Conservation (phyloP, 441 rosid species). For the Syzygium malaccense region DNA sequence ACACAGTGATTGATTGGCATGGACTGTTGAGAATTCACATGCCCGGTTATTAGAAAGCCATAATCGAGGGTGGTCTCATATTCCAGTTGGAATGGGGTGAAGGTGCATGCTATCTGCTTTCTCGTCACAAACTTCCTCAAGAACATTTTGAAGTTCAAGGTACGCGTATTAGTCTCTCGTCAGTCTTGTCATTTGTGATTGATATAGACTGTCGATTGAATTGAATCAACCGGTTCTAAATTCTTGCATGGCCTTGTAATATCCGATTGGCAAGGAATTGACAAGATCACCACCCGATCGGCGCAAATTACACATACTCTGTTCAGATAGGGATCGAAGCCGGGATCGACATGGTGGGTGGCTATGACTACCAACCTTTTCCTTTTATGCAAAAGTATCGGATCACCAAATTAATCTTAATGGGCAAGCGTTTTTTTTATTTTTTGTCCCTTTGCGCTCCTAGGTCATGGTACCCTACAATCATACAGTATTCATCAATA, state of each 20-base stretch:
- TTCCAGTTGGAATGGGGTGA: constrained; percentile 6
- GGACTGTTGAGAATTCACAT: constrained; percentile 6
- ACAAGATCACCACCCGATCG: background rate
- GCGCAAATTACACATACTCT: background rate
- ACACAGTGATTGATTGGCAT: background rate
- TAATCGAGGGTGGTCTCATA: constrained; percentile 8
- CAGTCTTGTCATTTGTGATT: background rate
- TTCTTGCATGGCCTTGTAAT: constrained; percentile 2
- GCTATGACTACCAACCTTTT: background rate
- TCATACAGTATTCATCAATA: background rate
- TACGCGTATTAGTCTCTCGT: background rate
- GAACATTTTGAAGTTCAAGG: background rate
- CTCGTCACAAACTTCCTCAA: constrained; percentile 7
- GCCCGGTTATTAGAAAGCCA: constrained; percentile 1
- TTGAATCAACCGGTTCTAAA: background rate
- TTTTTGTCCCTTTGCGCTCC: background rate
- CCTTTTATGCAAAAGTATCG: background rate
- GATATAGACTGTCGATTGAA: background rate
- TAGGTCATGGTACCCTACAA: constrained; percentile 4
- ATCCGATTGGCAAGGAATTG: constrained; percentile 4
- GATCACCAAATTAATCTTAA: background rate
- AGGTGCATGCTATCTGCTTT: background rate
- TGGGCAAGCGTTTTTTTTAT: background rate
- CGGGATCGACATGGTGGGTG: constrained; percentile 3
- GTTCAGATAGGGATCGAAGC: background rate